A percentile compares a stretch with the other conserved stretches of the same genome.
These are phyloP conservation scores for Fistulinella cinereoalba DNA, from an alignment of 1,284 basidiomycete species.

Conservation along the genomic window DNA sequence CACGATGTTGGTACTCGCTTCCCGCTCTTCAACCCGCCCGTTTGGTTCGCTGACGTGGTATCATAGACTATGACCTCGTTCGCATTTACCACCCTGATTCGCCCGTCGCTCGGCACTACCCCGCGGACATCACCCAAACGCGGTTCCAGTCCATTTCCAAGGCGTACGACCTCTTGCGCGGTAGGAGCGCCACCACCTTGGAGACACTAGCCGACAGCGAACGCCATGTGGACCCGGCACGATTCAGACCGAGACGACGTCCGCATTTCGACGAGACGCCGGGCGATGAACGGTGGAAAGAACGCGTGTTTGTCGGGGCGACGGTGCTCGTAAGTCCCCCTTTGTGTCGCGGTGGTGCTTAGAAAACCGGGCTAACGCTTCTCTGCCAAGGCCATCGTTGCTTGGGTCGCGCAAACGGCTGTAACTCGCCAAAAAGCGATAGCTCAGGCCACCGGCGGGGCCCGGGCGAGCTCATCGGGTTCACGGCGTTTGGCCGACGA, in stretches of 20 bases:
- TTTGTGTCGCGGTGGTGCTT: background rate
- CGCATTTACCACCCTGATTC: constrained; percentile 71
- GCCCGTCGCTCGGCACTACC: constrained; percentile 42
- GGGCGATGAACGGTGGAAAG: constrained; percentile 55
- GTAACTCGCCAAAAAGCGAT: constrained; percentile 22
- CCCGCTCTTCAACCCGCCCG: background rate
- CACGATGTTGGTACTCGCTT: constrained; percentile 51
- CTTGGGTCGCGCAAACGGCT: constrained; percentile 29
- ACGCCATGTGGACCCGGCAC: constrained; percentile 28
- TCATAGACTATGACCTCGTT: constrained; percentile 67
- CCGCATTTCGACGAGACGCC: constrained; percentile 29
- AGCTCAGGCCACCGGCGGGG: background rate
- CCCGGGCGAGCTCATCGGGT: constrained; percentile 8
- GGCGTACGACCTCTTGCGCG: constrained; percentile 58
- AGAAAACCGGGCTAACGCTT: background rate
- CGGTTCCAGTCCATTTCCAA: constrained; percentile 61
- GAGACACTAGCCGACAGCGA: constrained; percentile 17
- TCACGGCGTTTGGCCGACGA: constrained; percentile 17
- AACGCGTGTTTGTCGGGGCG: constrained; percentile 47
- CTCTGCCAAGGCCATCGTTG: constrained; percentile 23
- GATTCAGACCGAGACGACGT: constrained; percentile 25
- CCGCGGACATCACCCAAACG: constrained; percentile 48
- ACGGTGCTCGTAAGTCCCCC: constrained; percentile 45
- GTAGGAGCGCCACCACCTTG: constrained; percentile 32
- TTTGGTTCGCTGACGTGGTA: constrained; percentile 1